A percentile compares a stretch with the other conserved stretches of the same genome.
phyloP scores from a whole-genome alignment of 495 filamentous ascomycete genomes.

The Neurospora tetrasperma region DNA sequence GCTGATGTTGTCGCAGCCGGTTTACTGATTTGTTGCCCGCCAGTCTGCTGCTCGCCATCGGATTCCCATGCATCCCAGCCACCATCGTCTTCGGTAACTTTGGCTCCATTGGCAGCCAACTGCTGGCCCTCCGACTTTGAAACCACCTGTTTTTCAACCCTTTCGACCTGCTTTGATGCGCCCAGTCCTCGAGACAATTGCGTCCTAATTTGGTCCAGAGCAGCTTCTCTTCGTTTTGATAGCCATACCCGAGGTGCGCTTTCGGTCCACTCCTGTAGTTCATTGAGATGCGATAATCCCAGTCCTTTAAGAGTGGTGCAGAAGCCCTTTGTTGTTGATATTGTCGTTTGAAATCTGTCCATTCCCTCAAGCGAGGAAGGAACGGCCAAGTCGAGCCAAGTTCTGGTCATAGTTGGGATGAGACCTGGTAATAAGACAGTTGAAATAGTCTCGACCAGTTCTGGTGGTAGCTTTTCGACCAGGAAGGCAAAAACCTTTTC shows the following conservation, averaged over 20 bases:
- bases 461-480: conserved; percentile 49
- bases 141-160: conserved; percentile 73
- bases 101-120: conserved; percentile 43
- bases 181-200: conserved; percentile 55
- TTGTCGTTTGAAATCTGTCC: conserved; percentile 52
- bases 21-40: conserved; percentile 12
- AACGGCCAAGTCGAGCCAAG: conserved; percentile 66
- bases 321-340: conserved; percentile 52
- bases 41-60: conserved; percentile 36
- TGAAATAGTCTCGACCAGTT: conserved; percentile 52
- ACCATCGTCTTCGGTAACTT: conserved; percentile 36
- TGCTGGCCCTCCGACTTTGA: conserved; percentile 53
- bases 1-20: conserved; percentile 2
- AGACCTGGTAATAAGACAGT: conserved; percentile 56
- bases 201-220: conserved; percentile 61
- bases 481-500: conserved; percentile 55
- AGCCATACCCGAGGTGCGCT: conserved; percentile 76
- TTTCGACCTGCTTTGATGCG: conserved; percentile 57
- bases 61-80: conserved; percentile 75
- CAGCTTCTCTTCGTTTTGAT: conserved; percentile 66
- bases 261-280: conserved; percentile 69
- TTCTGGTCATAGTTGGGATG: conserved; percentile 52
- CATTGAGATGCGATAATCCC: conserved; percentile 57
- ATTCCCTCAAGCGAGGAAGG: conserved; percentile 63
- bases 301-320: conserved; percentile 49